These are phyloP conservation scores for Priceomyces fermenticarens DNA, from an alignment of 805 yeast genomes.

Conservation along the genomic window DNA sequence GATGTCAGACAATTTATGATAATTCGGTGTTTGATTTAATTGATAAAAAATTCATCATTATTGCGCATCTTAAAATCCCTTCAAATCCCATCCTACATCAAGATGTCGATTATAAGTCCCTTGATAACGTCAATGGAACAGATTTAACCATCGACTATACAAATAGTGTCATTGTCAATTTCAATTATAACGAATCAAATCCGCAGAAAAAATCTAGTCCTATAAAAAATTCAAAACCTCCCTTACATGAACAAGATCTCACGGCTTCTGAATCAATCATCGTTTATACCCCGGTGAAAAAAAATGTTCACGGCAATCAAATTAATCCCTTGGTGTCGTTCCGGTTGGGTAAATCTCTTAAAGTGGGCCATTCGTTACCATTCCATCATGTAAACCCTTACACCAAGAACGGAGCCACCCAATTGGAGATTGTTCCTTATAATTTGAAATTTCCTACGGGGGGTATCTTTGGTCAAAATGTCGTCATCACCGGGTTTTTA, in stretches of 20 bases:
- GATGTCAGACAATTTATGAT: slow-evolving; percentile 28
- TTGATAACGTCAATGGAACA: slow-evolving; percentile 12
- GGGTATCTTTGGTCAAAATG: slow-evolving; percentile 63
- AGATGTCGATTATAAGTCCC: slow-evolving; percentile 3
- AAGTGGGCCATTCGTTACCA: slow-evolving; percentile 28
- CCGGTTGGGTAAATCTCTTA: slow-evolving; percentile 30
- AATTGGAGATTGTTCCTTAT: slow-evolving; percentile 35
- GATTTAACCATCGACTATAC: slow-evolving; percentile 27
- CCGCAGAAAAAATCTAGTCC: background rate
- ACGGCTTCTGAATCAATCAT: slow-evolving; percentile 21
- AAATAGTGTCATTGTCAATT: slow-evolving; percentile 32
- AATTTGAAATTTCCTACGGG: slow-evolving; percentile 55
- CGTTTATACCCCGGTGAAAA: slow-evolving; percentile 30
- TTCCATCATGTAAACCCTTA: slow-evolving; percentile 21
- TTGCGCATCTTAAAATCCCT: slow-evolving; percentile 12
- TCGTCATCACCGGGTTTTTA: slow-evolving; percentile 59
- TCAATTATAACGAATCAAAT: slow-evolving; percentile 7
- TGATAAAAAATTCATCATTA: slow-evolving; percentile 29
- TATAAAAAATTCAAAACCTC: background rate
- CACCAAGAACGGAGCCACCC: background rate
- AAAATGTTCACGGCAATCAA: slow-evolving; percentile 7
- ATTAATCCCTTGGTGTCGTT: slow-evolving; percentile 34
- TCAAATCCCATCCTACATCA: slow-evolving; percentile 8
- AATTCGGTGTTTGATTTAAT: slow-evolving; percentile 46
- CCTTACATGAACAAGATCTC: background rate